Base-by-base conservation (phyloP, 2,329 filamentous ascomycete genomes). In the Pyricularia sp. region DNA sequence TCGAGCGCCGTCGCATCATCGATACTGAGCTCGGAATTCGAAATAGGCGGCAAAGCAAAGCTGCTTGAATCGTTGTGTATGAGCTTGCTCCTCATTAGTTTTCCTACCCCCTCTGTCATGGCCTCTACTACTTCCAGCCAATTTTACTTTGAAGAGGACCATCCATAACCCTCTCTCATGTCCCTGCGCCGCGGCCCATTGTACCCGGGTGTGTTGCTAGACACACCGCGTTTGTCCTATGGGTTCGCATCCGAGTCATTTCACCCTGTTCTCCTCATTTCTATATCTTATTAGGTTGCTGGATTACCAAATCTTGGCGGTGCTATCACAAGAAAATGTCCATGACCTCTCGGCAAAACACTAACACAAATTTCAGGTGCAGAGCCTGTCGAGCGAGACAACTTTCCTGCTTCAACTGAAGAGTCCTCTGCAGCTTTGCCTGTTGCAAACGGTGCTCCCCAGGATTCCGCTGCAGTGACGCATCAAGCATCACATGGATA, bases 401-500 rank as follows among this genome's bases (percentile, higher is more conserved):
- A 50, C 20, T 50, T 50, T 50, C 42, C 42, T 50, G 42, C 17
- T n/a, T 20, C 42, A 50, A 50, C 42, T 50, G 42, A 65, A 65
- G 64, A 65, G 31, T 31, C 31, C 31, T 31, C 31, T 23, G 64
- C 64, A 31, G 31, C 64, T 17, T 14, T 36, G 31, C 31, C 64
- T 23, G 64, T 42, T 23, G 17, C 64, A n/a, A 65, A 65, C 64
- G 64, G 64, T 36, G 64, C 36, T 25, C 64, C 64, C 4, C 64
- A 65, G 64, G 64, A 65, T 20, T 65, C 64, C 25, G 31, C 31
- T 25, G 31, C 64, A 36, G 64, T 36, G 12, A 66, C 70, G 68
- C 72, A 73, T 33, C 66, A 71, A 25, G 69, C 74, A 69, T 69
- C 75, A 72, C 83, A 84, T 82, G 82, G 81, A 75, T 84, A 83